These are phyloP conservation scores for Magnolia sinica DNA, from an alignment of 164 flowering plant species.

Conservation along the genomic window DNA sequence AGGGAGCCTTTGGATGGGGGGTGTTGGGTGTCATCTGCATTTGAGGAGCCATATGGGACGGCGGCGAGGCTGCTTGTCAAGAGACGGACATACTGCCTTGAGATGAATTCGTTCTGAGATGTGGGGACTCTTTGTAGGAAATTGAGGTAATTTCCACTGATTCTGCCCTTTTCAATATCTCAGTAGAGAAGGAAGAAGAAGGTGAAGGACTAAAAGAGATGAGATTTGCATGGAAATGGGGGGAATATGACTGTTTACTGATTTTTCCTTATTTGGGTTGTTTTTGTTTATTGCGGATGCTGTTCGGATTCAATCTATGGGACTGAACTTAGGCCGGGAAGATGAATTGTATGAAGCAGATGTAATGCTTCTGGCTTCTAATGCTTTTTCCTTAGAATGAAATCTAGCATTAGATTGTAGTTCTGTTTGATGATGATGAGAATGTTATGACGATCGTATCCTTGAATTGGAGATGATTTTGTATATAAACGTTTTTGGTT, in stretches of 20 bases:
- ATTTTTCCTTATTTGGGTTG: conserved; percentile 1
- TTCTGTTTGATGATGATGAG: conserved; percentile 1
- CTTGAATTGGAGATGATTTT: conserved; percentile 1
- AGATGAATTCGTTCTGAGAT: conserved; percentile 79
- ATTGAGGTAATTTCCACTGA: neutral
- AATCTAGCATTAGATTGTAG: neutral
- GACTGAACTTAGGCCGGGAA: neutral
- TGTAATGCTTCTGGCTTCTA: neutral
- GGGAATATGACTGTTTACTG: neutral
- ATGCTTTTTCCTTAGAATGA: neutral
- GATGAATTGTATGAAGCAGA: neutral
- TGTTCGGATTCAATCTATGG: neutral
- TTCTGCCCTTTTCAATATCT: neutral
- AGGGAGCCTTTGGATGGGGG: conserved; percentile 36
- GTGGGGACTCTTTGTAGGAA: neutral
- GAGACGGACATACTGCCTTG: conserved; percentile 80
- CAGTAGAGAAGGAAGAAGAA: neutral
- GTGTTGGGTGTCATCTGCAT: conserved; percentile 67
- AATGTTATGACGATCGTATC: neutral
- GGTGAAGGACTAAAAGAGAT: neutral
- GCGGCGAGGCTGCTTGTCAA: conserved; percentile 74
- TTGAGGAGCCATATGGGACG: conserved; percentile 73
- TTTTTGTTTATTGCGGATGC: neutral
- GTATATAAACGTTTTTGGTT: conserved; percentile 4
- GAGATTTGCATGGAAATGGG: neutral